A percentile compares a stretch with the other conserved stretches of the same genome.
Conservation (phyloP, 805 yeast genomes). For the Scheffersomyces stipitis region DNA sequence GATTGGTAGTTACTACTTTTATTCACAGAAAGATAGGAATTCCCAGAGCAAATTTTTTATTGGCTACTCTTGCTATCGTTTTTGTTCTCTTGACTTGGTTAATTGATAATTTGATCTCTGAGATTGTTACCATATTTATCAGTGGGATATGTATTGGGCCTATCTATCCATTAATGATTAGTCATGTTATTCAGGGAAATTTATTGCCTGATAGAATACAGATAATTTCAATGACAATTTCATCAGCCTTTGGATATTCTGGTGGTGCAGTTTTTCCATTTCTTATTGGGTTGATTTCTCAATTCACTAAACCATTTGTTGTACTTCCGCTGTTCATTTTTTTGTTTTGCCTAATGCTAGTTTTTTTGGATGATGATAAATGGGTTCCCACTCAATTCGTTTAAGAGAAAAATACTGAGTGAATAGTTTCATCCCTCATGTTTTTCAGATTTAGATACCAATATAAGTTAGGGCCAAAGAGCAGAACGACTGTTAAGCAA, state of each 20-base stretch:
- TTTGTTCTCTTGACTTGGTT: slow-evolving; percentile 49
- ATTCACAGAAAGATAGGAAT: slow-evolving; percentile 42
- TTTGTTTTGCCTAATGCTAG: slow-evolving; percentile 32
- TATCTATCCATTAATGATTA: slow-evolving; percentile 53
- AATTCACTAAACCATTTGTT: slow-evolving; percentile 46
- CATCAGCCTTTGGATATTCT: slow-evolving; percentile 55
- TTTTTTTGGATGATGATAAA: slow-evolving; percentile 44
- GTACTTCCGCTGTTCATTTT: slow-evolving; percentile 48
- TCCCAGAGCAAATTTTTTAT: slow-evolving; percentile 42
- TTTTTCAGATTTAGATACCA: no score
- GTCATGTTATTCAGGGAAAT: slow-evolving; percentile 33
- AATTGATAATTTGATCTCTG: slow-evolving; percentile 41
- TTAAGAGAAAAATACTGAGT: no score
- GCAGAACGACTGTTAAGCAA: no score
- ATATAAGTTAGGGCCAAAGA: no score
- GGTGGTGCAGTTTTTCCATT: slow-evolving; percentile 62
- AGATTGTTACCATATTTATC: slow-evolving; percentile 47
- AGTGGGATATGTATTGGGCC: slow-evolving; percentile 70
- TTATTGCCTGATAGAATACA: slow-evolving; percentile 54
- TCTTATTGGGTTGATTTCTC: slow-evolving; percentile 50
- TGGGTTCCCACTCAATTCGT: no score
- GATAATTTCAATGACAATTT: slow-evolving; percentile 48
- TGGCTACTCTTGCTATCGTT: slow-evolving; percentile 32
- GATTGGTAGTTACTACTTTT: slow-evolving; percentile 48
- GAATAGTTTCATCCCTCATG: no score